Evolutionary conservation across 495 filamentous ascomycete genomes (phyloP).

Genomic region (Penicillium taxi): DNA sequence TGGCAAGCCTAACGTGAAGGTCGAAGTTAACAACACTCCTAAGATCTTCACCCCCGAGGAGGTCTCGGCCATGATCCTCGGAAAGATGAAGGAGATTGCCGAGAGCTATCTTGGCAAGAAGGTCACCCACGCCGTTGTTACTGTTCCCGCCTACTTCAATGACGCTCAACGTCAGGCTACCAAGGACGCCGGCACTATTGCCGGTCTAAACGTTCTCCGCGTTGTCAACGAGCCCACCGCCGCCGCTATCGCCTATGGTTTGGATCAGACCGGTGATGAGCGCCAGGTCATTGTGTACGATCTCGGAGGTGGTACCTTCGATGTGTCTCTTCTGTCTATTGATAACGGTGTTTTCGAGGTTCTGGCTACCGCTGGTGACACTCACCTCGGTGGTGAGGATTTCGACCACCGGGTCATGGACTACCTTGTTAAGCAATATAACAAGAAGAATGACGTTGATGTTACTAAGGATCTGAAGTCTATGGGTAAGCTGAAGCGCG

Average conservation of each 20-base stretch:
- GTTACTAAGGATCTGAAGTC: slow-evolving; percentile 94
- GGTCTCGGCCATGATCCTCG: slow-evolving; percentile 72
- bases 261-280: slow-evolving; percentile 79
- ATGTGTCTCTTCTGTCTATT: slow-evolving; percentile 97
- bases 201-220: slow-evolving; percentile 90
- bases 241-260: slow-evolving; percentile 90
- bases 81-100: slow-evolving; percentile 93
- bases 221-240: slow-evolving; percentile 97
- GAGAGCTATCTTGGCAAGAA: slow-evolving; percentile 85
- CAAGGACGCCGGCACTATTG: slow-evolving; percentile 94
- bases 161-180: slow-evolving; percentile 96
- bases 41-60: slow-evolving; percentile 82
- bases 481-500: slow-evolving; percentile 99
- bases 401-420: slow-evolving; percentile 98
- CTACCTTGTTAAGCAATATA: slow-evolving; percentile 96
- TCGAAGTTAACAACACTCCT: slow-evolving; percentile 63
- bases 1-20: slow-evolving; percentile 72
- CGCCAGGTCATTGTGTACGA: slow-evolving; percentile 94
- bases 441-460: slow-evolving; percentile 94
- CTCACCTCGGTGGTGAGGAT: slow-evolving; percentile 98
- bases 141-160: slow-evolving; percentile 96
- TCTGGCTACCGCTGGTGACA: slow-evolving; percentile 95
- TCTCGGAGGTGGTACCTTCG: slow-evolving; percentile 99
- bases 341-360: slow-evolving; percentile 98
- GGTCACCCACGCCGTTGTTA: slow-evolving; percentile 91